phyloP scores from a whole-genome alignment of 192 early-diverging fungal genomes.

The Backusella tuberculispora region DNA sequence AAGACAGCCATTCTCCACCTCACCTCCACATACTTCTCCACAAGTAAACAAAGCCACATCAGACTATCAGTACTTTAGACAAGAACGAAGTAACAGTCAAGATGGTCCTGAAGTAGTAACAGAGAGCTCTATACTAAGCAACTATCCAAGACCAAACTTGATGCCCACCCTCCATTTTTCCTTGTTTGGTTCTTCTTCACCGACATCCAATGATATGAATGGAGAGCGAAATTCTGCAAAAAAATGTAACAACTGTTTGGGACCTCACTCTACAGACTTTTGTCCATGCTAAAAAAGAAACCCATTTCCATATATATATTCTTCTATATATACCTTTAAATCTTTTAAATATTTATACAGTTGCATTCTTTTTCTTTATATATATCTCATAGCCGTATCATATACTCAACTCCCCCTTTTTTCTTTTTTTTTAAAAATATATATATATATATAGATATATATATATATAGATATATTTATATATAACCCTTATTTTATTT shows the following conservation, averaged over 20 bases:
- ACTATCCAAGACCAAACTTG: conserved; percentile 44
- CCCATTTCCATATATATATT: neutral
- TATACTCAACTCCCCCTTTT: neutral
- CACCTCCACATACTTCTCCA: neutral
- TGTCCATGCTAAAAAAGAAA: conserved; percentile 41
- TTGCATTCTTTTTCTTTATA: neutral
- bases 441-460: conserved; percentile 10
- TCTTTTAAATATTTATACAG: neutral
- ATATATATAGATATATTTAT: neutral
- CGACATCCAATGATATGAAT: conserved; percentile 15
- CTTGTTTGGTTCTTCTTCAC: conserved; percentile 23
- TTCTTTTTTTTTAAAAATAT: neutral
- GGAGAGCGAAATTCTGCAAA: conserved; percentile 5
- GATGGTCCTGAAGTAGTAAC: conserved; percentile 35
- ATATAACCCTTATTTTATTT: neutral
- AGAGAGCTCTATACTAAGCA: conserved; percentile 30
- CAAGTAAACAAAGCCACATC: conserved; percentile 17
- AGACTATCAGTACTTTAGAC: neutral
- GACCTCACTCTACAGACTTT: conserved; percentile 44
- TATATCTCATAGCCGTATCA: neutral
- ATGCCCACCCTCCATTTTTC: conserved; percentile 41
- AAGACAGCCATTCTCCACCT: conserved; percentile 27
- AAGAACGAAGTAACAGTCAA: neutral
- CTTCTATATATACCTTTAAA: neutral
- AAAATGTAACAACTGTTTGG: conserved; percentile 42